phyloP scores from a whole-genome alignment of 768 basidiomycete genomes.

The Tubosaeta sp. region DNA sequence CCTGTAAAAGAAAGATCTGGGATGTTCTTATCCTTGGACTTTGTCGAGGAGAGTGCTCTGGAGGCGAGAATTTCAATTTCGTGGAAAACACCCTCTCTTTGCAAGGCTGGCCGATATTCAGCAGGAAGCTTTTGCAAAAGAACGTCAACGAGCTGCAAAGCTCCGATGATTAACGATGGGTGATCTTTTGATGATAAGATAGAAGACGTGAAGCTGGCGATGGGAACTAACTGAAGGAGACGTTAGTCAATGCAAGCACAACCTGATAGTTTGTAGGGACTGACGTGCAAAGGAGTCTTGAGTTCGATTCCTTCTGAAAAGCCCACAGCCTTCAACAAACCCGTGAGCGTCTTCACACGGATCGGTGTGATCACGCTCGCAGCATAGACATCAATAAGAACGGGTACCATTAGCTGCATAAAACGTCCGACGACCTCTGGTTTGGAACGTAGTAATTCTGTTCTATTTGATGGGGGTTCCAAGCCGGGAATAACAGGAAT shows the following conservation, averaged over 20 bases:
- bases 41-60: constrained; percentile 52
- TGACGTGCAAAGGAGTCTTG: constrained; percentile 70
- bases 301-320: constrained; percentile 79
- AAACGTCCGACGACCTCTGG: constrained; percentile 77
- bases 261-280: constrained; percentile 24
- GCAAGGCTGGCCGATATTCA: constrained; percentile 84
- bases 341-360: constrained; percentile 83
- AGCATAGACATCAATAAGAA: constrained; percentile 98
- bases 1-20: constrained; percentile 34
- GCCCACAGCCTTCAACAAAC: constrained; percentile 85
- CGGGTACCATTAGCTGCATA: constrained; percentile 86
- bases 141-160: constrained; percentile 90
- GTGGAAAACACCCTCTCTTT: constrained; percentile 93
- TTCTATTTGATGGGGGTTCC: constrained; percentile 47
- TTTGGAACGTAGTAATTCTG: constrained; percentile 71
- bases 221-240: constrained; percentile 71
- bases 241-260: constrained; percentile 2
- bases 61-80: constrained; percentile 80
- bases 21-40: constrained; percentile 43
- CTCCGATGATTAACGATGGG: constrained; percentile 77
- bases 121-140: constrained; percentile 79
- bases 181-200: constrained; percentile 93
- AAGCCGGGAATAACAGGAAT: constrained; percentile 31
- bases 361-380: constrained; percentile 89
- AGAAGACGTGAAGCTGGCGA: constrained; percentile 92